These are phyloP conservation scores for Yamadazyma dushanensis DNA, from an alignment of 1,139 yeast species.

Conservation along the genomic window DNA sequence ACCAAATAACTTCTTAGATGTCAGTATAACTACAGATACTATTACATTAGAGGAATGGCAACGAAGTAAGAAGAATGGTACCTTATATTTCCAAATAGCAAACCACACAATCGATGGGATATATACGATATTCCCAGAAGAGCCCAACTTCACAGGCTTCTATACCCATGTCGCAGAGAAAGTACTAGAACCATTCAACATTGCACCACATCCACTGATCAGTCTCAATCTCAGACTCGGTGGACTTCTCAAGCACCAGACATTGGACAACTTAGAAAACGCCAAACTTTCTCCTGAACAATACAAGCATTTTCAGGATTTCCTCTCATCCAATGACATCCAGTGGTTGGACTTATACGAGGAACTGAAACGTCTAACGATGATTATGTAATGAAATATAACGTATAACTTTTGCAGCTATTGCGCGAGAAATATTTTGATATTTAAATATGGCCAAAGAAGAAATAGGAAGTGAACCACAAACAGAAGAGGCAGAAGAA, in stretches of 20 bases:
- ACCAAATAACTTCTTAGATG: background rate
- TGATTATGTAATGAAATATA: too few species aligned
- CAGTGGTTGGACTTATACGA: too few species aligned
- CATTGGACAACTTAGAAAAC: background rate
- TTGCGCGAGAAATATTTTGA: too few species aligned
- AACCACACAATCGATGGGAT: background rate
- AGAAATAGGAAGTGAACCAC: too few species aligned
- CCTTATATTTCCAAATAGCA: background rate
- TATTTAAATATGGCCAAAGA: too few species aligned
- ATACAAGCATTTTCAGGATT: too few species aligned
- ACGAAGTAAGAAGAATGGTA: too few species aligned
- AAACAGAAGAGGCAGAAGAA: background rate
- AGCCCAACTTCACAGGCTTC: background rate
- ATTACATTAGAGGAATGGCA: background rate
- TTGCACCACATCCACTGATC: background rate
- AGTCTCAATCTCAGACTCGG: slow-evolving; percentile 3
- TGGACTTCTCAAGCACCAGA: background rate
- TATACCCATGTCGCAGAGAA: background rate
- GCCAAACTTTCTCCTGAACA: too few species aligned
- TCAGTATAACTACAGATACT: background rate
- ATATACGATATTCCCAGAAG: background rate
- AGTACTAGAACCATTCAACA: background rate
- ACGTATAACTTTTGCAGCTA: too few species aligned
- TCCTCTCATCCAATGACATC: too few species aligned
- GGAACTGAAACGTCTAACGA: too few species aligned